Evolutionary conservation across 73 alveolate genomes (phyloP), one percentile per base, ranked within the genome.

Genomic region (Diophrys sp.): DNA sequence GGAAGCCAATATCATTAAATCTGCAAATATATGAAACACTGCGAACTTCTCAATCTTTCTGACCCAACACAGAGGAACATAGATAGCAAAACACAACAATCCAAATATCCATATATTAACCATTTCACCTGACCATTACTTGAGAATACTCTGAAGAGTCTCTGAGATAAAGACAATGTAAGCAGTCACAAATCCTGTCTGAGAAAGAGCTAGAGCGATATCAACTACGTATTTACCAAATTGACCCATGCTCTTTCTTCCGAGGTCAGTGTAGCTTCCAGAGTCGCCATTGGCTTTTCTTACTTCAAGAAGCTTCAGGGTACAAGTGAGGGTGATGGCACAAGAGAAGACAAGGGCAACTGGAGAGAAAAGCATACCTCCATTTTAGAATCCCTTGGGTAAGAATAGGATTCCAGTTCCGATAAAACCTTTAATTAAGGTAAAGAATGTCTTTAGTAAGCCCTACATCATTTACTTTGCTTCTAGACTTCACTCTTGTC

Each of bases 31-130:
- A 57, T 85, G 93, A 25, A 80, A 33, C 74, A 73, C 28, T 27
- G 93, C 84, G 56, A 85, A 85, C 28, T 57, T 79, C 67, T 85
- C 87, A 29, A 85, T 85, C 32, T 79, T 70, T 14, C 93, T 62
- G 68, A 85, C 93, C 23, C 33, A 67, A 33, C 57, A n/a, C 0
- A 85, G 82, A 5, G 89, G 93, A 26, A 56, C 74, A 26, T 30
- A 56, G 33, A 85, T 62, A 14, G 67, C 44, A 33, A 85, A 73
- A 28, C 80, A 54, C 32, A 71, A 14, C 27, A 71, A 54, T 14
- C 91, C 91, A 56, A 34, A 5, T 1, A 18, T 27, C 70, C 68
- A 54, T 24, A 23, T 28, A 25, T 74, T 74, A 2, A 74, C 73
- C 72, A 11, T 24, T 24, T 26, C 25, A 70, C 25, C 8, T 11